A percentile compares a stretch with the other conserved stretches of the same genome.
phyloP scores from a whole-genome alignment of 768 basidiomycete species.

The Phaeotremella skinneri region DNA sequence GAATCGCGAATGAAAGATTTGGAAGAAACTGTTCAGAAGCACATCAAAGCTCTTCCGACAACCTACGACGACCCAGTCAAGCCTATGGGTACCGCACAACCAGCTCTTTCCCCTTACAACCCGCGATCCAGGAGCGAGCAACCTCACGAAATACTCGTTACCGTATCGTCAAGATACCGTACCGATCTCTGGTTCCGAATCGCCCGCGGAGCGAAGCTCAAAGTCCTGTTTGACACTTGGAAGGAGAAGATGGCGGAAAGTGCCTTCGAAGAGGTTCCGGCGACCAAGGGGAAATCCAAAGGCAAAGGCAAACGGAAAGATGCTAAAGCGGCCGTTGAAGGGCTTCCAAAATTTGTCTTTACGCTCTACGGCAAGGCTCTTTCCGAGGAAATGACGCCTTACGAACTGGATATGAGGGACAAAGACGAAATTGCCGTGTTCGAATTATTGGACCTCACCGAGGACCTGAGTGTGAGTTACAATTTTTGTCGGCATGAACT shows the following conservation, averaged over 20 bases:
- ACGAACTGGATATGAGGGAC: conserved; percentile 82
- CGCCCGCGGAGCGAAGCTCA: conserved; percentile 81
- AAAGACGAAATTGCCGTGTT: conserved; percentile 85
- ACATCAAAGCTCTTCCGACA: conserved; percentile 7
- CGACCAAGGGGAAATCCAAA: conserved; percentile 2
- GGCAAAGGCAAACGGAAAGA: not conserved
- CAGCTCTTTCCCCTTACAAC: not conserved
- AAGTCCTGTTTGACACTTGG: conserved; percentile 80
- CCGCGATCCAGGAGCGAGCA: conserved; percentile 57
- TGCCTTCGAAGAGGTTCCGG: not conserved
- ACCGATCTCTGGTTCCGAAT: conserved; percentile 92
- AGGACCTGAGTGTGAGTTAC: conserved; percentile 52
- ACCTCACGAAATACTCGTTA: conserved; percentile 85
- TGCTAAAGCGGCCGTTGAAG: not conserved
- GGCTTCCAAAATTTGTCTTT: conserved; percentile 67
- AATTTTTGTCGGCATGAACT: conserved; percentile 6
- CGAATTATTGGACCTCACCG: conserved; percentile 85
- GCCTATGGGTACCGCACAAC: not conserved
- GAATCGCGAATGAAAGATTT: conserved; percentile 58
- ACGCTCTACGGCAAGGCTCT: conserved; percentile 75
- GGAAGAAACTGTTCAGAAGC: conserved; percentile 5
- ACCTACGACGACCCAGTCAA: not conserved
- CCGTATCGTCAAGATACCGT: conserved; percentile 82
- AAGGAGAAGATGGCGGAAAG: conserved; percentile 74
- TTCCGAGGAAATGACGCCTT: conserved; percentile 78